A percentile compares a stretch with the other conserved stretches of the same genome.
phyloP scores from a whole-genome alignment of 768 basidiomycete species.

The Mycena maculata region DNA sequence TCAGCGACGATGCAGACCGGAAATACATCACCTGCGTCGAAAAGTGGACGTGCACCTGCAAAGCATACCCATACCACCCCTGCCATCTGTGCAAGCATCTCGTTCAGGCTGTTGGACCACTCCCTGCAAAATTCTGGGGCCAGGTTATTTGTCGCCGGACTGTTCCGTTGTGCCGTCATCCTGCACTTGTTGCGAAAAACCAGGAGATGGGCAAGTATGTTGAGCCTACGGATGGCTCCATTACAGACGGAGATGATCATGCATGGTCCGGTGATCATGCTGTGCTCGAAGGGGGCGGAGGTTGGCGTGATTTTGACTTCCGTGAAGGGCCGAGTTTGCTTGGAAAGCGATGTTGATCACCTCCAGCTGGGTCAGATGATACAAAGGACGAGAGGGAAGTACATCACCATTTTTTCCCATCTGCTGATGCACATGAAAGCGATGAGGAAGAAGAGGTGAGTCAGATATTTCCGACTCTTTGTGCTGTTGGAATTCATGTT shows the following conservation, averaged over 20 bases:
- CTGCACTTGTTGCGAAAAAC: neutral
- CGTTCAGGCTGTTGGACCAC: slow-evolving; percentile 40
- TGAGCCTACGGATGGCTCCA: slow-evolving; percentile 25
- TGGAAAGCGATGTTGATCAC: neutral
- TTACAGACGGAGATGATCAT: slow-evolving; percentile 40
- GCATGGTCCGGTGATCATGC: slow-evolving; percentile 30
- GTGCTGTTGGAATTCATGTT: neutral
- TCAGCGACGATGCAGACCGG: slow-evolving; percentile 23
- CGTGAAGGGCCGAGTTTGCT: neutral
- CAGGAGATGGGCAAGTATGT: neutral
- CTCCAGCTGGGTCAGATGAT: too few species aligned
- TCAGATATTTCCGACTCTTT: neutral
- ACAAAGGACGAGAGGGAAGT: too few species aligned
- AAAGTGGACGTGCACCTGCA: slow-evolving; percentile 45
- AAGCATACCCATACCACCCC: slow-evolving; percentile 40
- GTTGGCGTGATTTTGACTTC: slow-evolving; percentile 23
- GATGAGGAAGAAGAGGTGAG: slow-evolving; percentile 3
- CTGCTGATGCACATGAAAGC: neutral
- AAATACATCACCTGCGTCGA: slow-evolving; percentile 37
- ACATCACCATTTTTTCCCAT: slow-evolving; percentile 10
- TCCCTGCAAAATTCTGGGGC: slow-evolving; percentile 32
- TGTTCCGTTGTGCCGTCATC: slow-evolving; percentile 40
- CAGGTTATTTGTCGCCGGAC: slow-evolving; percentile 36
- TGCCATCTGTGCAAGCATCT: slow-evolving; percentile 49
- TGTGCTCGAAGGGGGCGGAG: slow-evolving; percentile 20